Base-by-base conservation (phyloP, 2,329 filamentous ascomycete genomes). In the Alternaria gaisen region DNA sequence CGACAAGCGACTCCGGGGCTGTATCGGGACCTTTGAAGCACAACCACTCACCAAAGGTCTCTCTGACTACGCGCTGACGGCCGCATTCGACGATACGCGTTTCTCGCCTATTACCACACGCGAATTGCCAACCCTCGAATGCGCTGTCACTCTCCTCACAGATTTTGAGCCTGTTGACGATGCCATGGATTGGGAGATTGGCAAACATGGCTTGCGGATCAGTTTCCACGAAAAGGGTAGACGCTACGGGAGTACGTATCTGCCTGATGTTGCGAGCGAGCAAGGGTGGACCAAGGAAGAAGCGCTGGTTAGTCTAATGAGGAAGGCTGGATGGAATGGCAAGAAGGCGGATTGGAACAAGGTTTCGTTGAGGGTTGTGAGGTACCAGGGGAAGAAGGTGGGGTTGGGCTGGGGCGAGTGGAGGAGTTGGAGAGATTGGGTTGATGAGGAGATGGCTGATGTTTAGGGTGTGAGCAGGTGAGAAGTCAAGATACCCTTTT, bases 241-340 rank as follows among this genome's bases (percentile, higher is more conserved):
- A 51, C 87, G 91, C 47, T 93, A 92, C 74, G 92, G 93, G 16
- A 87, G 93, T 1, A 97, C 95, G 0, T 99, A 98, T 74, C 85
- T 99, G 14, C 95, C 95, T 0, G 92, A 97, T 75, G 93, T 99
- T 6, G 91, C 94, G 10, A 83, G 86, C 1, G 95, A 99, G 83
- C 95, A 98, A 77, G 94, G 92, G 16, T 99, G 95, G 95, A 92
- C 87, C 11, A 94, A 95, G 79, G 94, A 98, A 76, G 92, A 98
- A 84, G 92, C 94, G 0, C 79, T 99, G 3, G 85, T 93, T 55
- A 96, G 92, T 79, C 81, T 98, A 74, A 95, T 97, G 90, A 86
- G 92, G 61, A 99, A 99, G 84, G 94, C 94, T 0, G 95, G 95
- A 1, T 99, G 94, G 94, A 86, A 85, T 59, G 93, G 93, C 1